Percentiles rank a stretch among this genome's conserved stretches.
Conservation (phyloP, 805 yeast genomes). For the Candida maesae region DNA sequence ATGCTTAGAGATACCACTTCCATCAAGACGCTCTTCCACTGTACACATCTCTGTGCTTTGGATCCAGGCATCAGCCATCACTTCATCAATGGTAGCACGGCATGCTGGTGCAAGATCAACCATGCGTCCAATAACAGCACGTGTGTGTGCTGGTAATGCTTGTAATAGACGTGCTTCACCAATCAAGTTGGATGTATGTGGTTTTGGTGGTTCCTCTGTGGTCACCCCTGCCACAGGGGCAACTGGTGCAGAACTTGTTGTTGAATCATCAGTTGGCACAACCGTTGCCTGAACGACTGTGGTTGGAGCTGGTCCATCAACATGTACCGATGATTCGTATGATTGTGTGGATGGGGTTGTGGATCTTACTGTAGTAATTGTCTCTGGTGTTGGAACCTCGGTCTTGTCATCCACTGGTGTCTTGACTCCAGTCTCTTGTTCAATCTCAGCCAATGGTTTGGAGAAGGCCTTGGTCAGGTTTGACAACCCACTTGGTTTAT, state of each 20-base stretch:
- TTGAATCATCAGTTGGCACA: conserved; percentile 11
- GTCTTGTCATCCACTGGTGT: background rate
- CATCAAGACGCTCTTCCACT: conserved; percentile 41
- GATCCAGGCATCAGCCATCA: conserved; percentile 71
- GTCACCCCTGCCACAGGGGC: conserved; percentile 26
- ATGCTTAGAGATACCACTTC: conserved; percentile 30
- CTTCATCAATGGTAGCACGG: conserved; percentile 75
- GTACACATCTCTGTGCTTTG: conserved; percentile 66
- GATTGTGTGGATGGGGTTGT: conserved; percentile 15
- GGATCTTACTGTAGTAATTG: conserved; percentile 9
- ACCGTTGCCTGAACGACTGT: too few relatives aligned
- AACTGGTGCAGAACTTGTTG: conserved; percentile 26
- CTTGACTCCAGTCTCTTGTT: conserved; percentile 5
- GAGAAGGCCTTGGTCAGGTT: conserved; percentile 27
- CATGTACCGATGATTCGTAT: conserved; percentile 3
- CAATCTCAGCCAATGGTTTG: conserved; percentile 23
- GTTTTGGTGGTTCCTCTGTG: conserved; percentile 27
- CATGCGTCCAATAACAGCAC: conserved; percentile 68
- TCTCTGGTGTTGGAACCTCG: conserved; percentile 6
- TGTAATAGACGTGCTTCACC: conserved; percentile 71
- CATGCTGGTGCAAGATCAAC: conserved; percentile 84
- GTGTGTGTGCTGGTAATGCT: conserved; percentile 68
- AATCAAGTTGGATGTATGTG: conserved; percentile 60
- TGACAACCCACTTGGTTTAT: conserved; percentile 23
- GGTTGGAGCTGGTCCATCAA: background rate